Evolutionary conservation across 1,284 basidiomycete species (phyloP).

Genomic region (Cystobasidiaceae sp.): DNA sequence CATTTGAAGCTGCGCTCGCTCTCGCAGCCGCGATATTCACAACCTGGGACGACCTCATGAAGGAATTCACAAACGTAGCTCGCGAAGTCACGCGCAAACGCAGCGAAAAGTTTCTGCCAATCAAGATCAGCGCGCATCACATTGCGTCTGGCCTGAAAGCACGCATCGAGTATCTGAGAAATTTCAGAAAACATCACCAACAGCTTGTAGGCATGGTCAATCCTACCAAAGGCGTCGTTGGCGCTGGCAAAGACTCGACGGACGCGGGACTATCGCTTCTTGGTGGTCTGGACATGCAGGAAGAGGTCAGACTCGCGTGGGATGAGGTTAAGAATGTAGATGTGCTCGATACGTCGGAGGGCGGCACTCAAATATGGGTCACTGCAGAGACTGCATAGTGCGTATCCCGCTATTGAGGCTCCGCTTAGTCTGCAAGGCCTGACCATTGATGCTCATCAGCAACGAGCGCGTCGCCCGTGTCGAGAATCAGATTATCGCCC

Average conservation of each 20-base stretch:
- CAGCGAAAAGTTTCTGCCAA: constrained; percentile 90
- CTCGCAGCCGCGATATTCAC: constrained; percentile 78
- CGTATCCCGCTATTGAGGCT: background rate
- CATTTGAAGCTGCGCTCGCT: constrained; percentile 78
- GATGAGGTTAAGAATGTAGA: constrained; percentile 94
- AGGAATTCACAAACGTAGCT: constrained; percentile 96
- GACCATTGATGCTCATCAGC: too few species aligned
- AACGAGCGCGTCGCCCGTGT: constrained; percentile 95
- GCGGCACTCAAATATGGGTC: constrained; percentile 98
- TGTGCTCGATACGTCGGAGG: constrained; percentile 78
- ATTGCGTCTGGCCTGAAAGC: constrained; percentile 72
- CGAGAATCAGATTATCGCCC: constrained; percentile 96
- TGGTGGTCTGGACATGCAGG: constrained; percentile 67
- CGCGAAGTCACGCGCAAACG: constrained; percentile 90
- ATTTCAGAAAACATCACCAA: constrained; percentile 95
- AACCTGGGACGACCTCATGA: constrained; percentile 94
- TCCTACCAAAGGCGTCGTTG: constrained; percentile 74
- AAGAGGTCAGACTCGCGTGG: constrained; percentile 62
- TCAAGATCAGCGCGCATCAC: constrained; percentile 89
- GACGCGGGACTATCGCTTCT: constrained; percentile 36
- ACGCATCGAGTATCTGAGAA: constrained; percentile 75
- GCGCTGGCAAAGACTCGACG: constrained; percentile 48
- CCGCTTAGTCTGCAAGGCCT: background rate
- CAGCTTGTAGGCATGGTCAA: constrained; percentile 96
- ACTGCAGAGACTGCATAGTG: constrained; percentile 89